Evolutionary conservation across 2,329 filamentous ascomycete genomes (phyloP).

Genomic region (Trichoderma citrinoviride): DNA sequence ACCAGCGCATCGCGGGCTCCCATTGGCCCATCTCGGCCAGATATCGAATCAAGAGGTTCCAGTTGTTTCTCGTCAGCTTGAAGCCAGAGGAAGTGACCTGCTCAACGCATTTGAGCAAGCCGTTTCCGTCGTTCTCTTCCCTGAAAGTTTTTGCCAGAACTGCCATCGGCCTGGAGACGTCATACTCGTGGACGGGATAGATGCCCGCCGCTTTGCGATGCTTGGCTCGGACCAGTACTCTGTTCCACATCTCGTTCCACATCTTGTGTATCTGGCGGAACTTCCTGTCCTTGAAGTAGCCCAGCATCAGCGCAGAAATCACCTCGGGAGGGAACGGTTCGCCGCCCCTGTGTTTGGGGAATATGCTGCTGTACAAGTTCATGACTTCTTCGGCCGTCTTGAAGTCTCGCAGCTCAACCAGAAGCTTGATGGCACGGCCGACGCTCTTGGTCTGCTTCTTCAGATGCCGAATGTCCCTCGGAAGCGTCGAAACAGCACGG

Average conservation of each 20-base stretch:
- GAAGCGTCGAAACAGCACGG: not conserved
- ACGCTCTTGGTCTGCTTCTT: slow-evolving; percentile 32
- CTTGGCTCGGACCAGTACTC: slow-evolving; percentile 42
- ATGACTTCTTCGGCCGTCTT: slow-evolving; percentile 58
- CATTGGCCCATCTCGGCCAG: slow-evolving; percentile 60
- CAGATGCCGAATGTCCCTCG: slow-evolving; percentile 27
- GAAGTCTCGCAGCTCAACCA: slow-evolving; percentile 42
- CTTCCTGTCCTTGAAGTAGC: slow-evolving; percentile 56
- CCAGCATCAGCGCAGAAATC: slow-evolving; percentile 65
- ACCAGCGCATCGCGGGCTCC: slow-evolving; percentile 67
- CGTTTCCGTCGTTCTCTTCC: slow-evolving; percentile 41
- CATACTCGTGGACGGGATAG: slow-evolving; percentile 51
- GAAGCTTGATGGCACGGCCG: slow-evolving; percentile 35
- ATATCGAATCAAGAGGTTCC: slow-evolving; percentile 73
- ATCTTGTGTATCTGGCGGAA: slow-evolving; percentile 60
- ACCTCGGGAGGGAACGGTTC: slow-evolving; percentile 52
- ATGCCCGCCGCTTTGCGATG: slow-evolving; percentile 31
- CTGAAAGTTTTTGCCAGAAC: slow-evolving; percentile 49
- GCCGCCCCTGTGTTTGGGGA: slow-evolving; percentile 35
- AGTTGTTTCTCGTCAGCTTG: slow-evolving; percentile 69
- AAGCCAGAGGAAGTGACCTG: slow-evolving; percentile 67
- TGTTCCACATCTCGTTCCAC: slow-evolving; percentile 62
- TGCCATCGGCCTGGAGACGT: slow-evolving; percentile 49
- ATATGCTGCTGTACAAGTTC: slow-evolving; percentile 48
- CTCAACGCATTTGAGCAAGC: slow-evolving; percentile 51